Evolutionary conservation across 768 basidiomycete species (phyloP).

Genomic region (Serendipita sp.): DNA sequence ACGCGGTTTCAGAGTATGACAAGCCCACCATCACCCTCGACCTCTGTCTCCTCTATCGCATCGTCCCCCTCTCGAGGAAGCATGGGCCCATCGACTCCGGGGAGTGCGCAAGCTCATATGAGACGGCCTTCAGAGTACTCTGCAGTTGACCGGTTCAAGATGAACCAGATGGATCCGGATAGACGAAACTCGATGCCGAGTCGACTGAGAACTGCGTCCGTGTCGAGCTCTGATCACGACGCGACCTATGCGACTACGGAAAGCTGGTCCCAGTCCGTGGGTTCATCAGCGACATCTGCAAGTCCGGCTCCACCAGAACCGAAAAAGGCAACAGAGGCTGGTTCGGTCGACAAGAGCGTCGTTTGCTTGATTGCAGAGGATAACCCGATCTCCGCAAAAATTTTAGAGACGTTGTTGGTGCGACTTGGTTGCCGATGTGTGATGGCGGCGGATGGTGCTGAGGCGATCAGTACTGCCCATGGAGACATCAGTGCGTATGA

Average conservation of each 20-base stretch:
- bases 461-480: constrained; percentile 93
- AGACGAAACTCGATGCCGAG: constrained; percentile 72
- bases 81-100: constrained; percentile 48
- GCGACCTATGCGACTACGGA: constrained; percentile 42
- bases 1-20: constrained; percentile 33
- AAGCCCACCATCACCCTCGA: constrained; percentile 83
- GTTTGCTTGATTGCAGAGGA: constrained; percentile 92
- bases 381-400: constrained; percentile 95
- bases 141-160: constrained; percentile 77
- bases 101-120: constrained; percentile 39
- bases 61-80: constrained; percentile 75
- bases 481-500: constrained; percentile 76
- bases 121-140: constrained; percentile 86
- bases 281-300: constrained; percentile 34
- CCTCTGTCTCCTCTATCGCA: constrained; percentile 78
- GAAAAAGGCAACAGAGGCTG: constrained; percentile 57
- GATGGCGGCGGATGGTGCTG: constrained; percentile 89
- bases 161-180: constrained; percentile 52
- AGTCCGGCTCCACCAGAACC: constrained; percentile 8
- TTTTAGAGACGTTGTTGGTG: constrained; percentile 85
- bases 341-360: constrained; percentile 55
- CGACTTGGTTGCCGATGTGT: constrained; percentile 91
- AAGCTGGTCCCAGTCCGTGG: constrained; percentile 45
- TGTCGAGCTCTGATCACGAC: constrained; percentile 64
- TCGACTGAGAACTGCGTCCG: constrained; percentile 69